Evolutionary conservation across 2,329 filamentous ascomycete genomes (phyloP).

Genomic region (Colletotrichum shisoi): DNA sequence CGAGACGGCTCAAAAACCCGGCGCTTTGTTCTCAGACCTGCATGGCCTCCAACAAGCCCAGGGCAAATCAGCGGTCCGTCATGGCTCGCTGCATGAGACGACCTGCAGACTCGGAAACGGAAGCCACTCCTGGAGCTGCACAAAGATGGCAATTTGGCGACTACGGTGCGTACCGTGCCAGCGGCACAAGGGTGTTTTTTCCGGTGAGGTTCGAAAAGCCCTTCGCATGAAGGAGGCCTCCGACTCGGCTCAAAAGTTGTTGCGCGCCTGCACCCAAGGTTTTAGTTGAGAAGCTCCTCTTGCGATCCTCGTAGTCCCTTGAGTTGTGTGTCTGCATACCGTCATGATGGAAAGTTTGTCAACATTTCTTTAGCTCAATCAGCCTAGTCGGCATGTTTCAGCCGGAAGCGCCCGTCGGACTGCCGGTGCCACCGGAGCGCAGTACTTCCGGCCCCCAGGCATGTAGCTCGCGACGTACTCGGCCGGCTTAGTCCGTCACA

Average conservation of each 20-base stretch:
- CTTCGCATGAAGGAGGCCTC: neutral
- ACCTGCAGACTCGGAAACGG: constrained; percentile 35
- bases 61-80: constrained; percentile 24
- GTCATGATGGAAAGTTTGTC: neutral
- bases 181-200: constrained; percentile 2
- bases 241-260: neutral
- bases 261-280: constrained; percentile 1
- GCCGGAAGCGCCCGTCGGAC: constrained; percentile 5
- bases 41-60: constrained; percentile 8
- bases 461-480: neutral
- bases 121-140: constrained; percentile 21
- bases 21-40: constrained; percentile 22
- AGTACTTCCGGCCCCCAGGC: constrained; percentile 23
- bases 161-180: neutral
- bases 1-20: constrained; percentile 10
- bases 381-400: constrained; percentile 13
- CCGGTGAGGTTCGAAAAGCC: neutral
- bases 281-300: neutral
- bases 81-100: constrained; percentile 32
- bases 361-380: neutral
- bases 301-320: neutral
- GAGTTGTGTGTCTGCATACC: constrained; percentile 4
- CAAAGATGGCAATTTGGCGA: neutral
- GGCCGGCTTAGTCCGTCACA: constrained; percentile 19
- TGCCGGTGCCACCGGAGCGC: constrained; percentile 18